Evolutionary conservation across 1,139 yeast genomes (phyloP), one percentile per base, ranked within the genome.

Genomic region (Pneumocystis wakefieldiae): DNA sequence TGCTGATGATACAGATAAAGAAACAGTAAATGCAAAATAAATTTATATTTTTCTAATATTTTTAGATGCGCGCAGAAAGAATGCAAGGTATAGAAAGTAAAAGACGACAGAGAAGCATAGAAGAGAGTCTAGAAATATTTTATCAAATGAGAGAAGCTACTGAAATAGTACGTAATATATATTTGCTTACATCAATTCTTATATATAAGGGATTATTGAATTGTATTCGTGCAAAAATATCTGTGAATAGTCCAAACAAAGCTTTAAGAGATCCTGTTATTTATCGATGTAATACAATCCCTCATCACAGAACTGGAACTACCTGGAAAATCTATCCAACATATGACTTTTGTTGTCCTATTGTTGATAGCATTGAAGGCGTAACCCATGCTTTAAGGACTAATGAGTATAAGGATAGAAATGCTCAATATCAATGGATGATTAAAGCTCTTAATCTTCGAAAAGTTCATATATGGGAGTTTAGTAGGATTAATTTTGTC

Each of bases 321-420:
- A 71, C 78, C 64, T 92, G 97, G 97, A 92, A 91, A 77, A 83
- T 90, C 74, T 92, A 92, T 78, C 97, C 98, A 72, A 90, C 96
- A 62, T 92, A 92, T 75, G 98, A 92, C 76, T 92, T 92, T 86
- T 91, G 97, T 81, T 95, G 87, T 67, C 97, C 97, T 66, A 83
- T 91, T 65, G 97, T 92, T 66, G 98, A 92, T 76, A 79, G 97
- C 38, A 73, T 89, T 66, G 97, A 92, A 78, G 97, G 97, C 70
- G 96, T 92, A 59, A 92, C 97, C 62, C 98, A 92, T 72, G 95
- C 97, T 63, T 81, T 92, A 74, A 86, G 97, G 81, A 92, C 97
- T 64, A 91, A 87, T 74, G 97, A 92, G 78, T 92, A 92, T 82
- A 85, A 97, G 77, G 97, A 92, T 80, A 87, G 97, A 78, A 91